A percentile compares a stretch with the other conserved stretches of the same genome.
Conservation (phyloP, 805 yeast species). For the Candida fluviatilis region DNA sequence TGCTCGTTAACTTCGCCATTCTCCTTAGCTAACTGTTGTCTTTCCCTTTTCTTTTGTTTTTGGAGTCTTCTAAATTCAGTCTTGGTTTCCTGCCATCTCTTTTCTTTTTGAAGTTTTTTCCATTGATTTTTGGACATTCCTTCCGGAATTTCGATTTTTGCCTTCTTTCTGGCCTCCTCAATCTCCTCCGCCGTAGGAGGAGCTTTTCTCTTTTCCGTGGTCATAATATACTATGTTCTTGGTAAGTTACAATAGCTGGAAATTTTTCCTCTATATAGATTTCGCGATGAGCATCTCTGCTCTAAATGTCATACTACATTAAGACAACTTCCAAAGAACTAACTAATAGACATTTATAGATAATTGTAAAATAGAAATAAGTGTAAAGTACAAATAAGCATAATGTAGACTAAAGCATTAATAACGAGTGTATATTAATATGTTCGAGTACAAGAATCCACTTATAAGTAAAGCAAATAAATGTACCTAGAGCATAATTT, state of each 20-base stretch:
- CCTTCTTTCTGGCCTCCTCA: conserved; percentile 8
- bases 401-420: no score
- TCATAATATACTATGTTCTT: not conserved
- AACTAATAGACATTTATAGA: no score
- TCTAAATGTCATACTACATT: no score
- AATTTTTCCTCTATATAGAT: no score
- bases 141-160: conserved; percentile 48
- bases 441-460: no score
- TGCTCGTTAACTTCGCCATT: conserved; percentile 23
- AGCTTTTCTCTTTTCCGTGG: conserved; percentile 1
- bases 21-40: conserved; percentile 24
- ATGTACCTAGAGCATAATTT: no score
- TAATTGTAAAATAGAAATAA: no score
- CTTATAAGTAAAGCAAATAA: no score
- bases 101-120: conserved; percentile 63
- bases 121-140: conserved; percentile 87
- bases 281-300: not conserved
- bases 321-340: no score
- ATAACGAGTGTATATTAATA: no score
- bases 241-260: no score
- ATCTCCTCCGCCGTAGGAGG: conserved; percentile 12
- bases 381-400: no score
- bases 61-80: conserved; percentile 53
- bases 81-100: conserved; percentile 60
- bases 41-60: conserved; percentile 49